phyloP scores from a whole-genome alignment of 768 basidiomycete genomes.

The Pilatotrama ljubarskyi region DNA sequence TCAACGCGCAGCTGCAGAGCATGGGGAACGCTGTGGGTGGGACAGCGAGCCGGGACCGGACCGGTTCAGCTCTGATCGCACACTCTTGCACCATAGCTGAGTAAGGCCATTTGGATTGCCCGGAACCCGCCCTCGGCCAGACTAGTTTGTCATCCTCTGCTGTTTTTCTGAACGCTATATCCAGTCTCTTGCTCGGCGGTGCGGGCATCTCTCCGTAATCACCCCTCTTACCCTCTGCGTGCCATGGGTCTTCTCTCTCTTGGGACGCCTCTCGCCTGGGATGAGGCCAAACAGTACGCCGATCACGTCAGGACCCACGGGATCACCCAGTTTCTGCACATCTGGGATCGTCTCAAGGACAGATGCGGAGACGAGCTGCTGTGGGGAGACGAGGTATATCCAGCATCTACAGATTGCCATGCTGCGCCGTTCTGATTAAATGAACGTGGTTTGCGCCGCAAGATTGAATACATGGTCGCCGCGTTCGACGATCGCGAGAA shows the following conservation, averaged over 20 bases:
- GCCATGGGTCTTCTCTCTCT: constrained; percentile 90
- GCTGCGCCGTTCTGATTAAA: constrained; percentile 15
- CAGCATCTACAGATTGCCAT: background rate
- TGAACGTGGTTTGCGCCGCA: constrained; percentile 21
- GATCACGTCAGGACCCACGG: constrained; percentile 92
- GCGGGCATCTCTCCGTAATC: constrained; percentile 1
- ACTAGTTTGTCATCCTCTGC: constrained; percentile 13
- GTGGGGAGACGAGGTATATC: constrained; percentile 94
- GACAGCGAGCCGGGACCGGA: constrained; percentile 5
- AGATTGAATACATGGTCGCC: constrained; percentile 98
- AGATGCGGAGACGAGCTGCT: constrained; percentile 87
- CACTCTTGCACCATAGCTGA: constrained; percentile 23
- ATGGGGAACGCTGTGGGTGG: background rate
- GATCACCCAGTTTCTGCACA: constrained; percentile 91
- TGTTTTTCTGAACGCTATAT: constrained; percentile 16
- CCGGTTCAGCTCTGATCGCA: constrained; percentile 20
- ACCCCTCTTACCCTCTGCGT: background rate
- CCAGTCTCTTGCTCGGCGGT: background rate
- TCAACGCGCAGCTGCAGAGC: background rate
- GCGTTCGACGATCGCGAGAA: constrained; percentile 76
- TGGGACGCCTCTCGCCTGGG: constrained; percentile 92
- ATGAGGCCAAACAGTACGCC: constrained; percentile 82
- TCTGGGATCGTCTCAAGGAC: constrained; percentile 91
- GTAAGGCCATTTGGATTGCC: constrained; percentile 4
- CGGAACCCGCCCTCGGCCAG: background rate